Base-by-base conservation (phyloP, 257 asterid species). In the Ligustrum vulgare region DNA sequence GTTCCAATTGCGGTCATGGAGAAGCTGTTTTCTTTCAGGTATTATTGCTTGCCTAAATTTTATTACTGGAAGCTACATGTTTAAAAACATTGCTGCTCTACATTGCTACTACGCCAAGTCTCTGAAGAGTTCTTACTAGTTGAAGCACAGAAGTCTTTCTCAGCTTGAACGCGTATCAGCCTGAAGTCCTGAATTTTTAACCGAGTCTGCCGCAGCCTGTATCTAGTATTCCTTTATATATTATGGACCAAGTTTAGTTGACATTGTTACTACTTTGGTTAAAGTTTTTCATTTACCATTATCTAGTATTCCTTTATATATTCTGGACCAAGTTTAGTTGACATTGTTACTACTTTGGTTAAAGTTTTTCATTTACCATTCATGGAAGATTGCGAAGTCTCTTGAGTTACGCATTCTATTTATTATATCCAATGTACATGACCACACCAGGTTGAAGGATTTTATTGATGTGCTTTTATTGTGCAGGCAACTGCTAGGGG, bases 11-110 rank as follows among this genome's bases (percentile, higher is more conserved):
- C 77, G 93, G 96, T 43, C 99, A 95, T 75, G 96, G 97, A 76
- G 98, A 95, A 87, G 99, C 99, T 75, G 98, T 95, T 75, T 95
- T 95, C 87, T 95, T 92, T 77, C 99, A 89, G 97, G 98, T 94
- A 80, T 7, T 25, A 49, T 78, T 72, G 47, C 23, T 63, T 32
- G 34, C 18, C 25, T 71, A 41, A 9, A 41, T 41, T 9, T 41
- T 41, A 11, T 9, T 2, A 47, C 22, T 47, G 58, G 49, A 47
- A 47, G n/a, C 22, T 47, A 16, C 56, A 47, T 13, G 56, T 12
- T 47, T 4, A 12, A 1, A 47, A 47, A 47, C 6, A 12, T 45
- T 45, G 41, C 18, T 12, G 18, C 6, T 13, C 54, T 45, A 13
- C 3, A 15, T 45, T 45, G 18, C 54, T 45, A 15, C 12, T 4